Evolutionary conservation across 495 filamentous ascomycete species (phyloP).

Genomic region (Umbilicaria muhlenbergii): DNA sequence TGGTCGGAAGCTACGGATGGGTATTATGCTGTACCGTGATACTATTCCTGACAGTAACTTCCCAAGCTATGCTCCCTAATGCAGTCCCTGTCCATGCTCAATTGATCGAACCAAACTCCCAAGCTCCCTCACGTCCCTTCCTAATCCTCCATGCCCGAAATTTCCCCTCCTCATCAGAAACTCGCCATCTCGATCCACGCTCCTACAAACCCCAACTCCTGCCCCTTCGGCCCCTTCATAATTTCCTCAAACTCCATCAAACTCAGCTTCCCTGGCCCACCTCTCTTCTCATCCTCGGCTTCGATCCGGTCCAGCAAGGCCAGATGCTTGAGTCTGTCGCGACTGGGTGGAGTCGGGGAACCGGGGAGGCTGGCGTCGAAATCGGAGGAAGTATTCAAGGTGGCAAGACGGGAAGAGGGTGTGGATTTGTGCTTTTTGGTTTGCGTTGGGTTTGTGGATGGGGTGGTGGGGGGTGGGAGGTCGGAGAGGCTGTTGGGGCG

Average conservation of each 20-base stretch:
- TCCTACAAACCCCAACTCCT: constrained; percentile 56
- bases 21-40: no score
- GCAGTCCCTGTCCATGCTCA: no score
- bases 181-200: constrained; percentile 75
- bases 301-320: constrained; percentile 41
- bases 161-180: constrained; percentile 21
- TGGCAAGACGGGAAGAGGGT: constrained; percentile 15
- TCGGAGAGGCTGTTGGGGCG: constrained; percentile 31
- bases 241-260: constrained; percentile 59
- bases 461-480: constrained; percentile 15
- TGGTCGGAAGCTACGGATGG: no score
- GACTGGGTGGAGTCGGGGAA: constrained; percentile 13
- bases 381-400: constrained; percentile 7
- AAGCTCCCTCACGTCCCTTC: no score
- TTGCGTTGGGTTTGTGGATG: constrained; percentile 19
- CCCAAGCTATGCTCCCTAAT: no score
- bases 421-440: constrained; percentile 18
- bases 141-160: no score
- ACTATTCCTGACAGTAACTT: no score
- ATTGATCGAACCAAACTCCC: no score
- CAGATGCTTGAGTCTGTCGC: constrained; percentile 35
- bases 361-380: constrained; percentile 5
- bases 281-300: constrained; percentile 48
- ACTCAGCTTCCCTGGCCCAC: constrained; percentile 54
- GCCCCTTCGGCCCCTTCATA: constrained; percentile 47